phyloP scores from a whole-genome alignment of 768 basidiomycete species.

The Dendrothele bispora region DNA sequence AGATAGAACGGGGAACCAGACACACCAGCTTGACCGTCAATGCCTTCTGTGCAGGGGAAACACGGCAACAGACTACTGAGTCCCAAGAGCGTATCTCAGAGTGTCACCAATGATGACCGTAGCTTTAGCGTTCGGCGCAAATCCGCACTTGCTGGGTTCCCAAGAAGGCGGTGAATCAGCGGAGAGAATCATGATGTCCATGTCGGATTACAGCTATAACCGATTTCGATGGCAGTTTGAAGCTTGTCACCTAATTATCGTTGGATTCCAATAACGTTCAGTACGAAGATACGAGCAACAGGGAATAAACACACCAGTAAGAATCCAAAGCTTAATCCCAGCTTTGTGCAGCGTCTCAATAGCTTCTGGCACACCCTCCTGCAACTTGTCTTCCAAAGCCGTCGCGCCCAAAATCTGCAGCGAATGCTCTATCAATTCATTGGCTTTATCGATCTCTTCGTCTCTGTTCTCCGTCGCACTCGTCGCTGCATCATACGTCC shows the following conservation, averaged over 20 bases:
- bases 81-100: conserved; percentile 82
- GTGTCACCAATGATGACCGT: conserved; percentile 96
- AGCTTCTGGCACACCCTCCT: conserved; percentile 95
- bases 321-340: conserved; percentile 97
- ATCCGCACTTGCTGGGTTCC: conserved; percentile 63
- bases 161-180: conserved; percentile 75
- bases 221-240: conserved; percentile 98
- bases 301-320: conserved; percentile 63
- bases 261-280: neutral
- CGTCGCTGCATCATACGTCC: conserved; percentile 80
- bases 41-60: conserved; percentile 97
- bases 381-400: conserved; percentile 94
- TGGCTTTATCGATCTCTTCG: conserved; percentile 88
- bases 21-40: conserved; percentile 85
- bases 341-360: conserved; percentile 90
- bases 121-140: conserved; percentile 61
- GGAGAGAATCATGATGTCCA: conserved; percentile 97
- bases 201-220: conserved; percentile 91
- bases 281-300: neutral
- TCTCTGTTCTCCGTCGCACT: conserved; percentile 79
- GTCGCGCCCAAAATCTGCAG: conserved; percentile 90
- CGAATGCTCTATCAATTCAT: conserved; percentile 79
- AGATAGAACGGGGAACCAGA: no score
- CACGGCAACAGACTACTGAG: conserved; percentile 97
- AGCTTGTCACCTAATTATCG: conserved; percentile 79